Evolutionary conservation across 2,329 filamentous ascomycete species (phyloP), one percentile per base, ranked within the genome.

Genomic region (Epichloe sibirici): DNA sequence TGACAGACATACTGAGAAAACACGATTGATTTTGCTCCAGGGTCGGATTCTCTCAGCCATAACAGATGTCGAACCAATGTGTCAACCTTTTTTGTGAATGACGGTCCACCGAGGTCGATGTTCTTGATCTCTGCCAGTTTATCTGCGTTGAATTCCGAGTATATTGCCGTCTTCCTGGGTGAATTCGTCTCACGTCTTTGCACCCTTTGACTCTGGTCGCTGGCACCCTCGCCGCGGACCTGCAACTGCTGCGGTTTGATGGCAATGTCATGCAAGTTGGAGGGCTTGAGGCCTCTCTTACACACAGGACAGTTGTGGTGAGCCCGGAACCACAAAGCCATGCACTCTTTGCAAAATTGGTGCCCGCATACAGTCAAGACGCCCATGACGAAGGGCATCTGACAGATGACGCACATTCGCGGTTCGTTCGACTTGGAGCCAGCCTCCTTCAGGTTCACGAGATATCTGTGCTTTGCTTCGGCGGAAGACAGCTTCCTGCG

Each of bases 41-140:
- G 88, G 59, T 96, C 90, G 47, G 87, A 81, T 58, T 86, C 75
- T 2, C 91, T 82, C 21, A 97, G 75, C 88, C 88, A 96, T 15
- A 95, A 69, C 2, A 97, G 69, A 65, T 97, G 93, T 2, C 88
- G 79, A 31, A 85, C 77, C 3, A 91, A 70, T 0, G 82, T 94
- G 65, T 96, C 90, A 17, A 97, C 84, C 67, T 97, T 98, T 0
- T 88, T 94, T 2, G 89, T 90, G 62, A 88, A 96, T 0, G 86
- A 90, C 2, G 77, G 78, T 0, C 79, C 79, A 11, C 81, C 70
- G 1, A 97, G 74, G 48, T 93, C 82, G 53, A 95, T 83, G 51
- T 83, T 81, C 61, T 90, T 88, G 64, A 98, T 95, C 62, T 91
- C 82, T 17, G 79, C 79, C 49, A 95, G 74, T 52, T 85, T 83